Percentiles rank a stretch among this genome's conserved stretches.
These are phyloP conservation scores for Dothideomycetes sp. DNA, from an alignment of 2,329 filamentous ascomycete species.

Conservation along the genomic window DNA sequence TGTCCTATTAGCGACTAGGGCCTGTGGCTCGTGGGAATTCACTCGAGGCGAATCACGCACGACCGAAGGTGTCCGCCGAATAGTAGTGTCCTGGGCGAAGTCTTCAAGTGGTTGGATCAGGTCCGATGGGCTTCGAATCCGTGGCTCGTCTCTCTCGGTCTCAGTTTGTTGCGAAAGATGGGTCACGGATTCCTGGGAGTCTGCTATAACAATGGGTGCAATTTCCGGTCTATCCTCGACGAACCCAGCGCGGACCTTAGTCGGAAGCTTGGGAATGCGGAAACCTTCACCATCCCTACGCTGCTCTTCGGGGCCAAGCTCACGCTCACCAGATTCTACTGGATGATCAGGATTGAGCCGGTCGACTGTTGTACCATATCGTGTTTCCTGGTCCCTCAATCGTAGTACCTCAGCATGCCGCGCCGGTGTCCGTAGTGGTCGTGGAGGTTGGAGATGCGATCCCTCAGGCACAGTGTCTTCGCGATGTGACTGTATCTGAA, in stretches of 20 bases:
- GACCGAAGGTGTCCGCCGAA: too few species aligned
- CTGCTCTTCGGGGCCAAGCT: not conserved
- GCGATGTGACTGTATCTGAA: conserved; percentile 19
- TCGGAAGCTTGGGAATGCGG: not conserved
- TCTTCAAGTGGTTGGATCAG: too few species aligned
- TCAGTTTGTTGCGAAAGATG: too few species aligned
- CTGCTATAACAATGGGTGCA: not conserved
- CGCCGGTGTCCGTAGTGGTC: not conserved
- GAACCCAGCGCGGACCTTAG: not conserved
- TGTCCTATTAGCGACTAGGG: too few species aligned
- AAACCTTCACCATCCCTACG: conserved; percentile 7
- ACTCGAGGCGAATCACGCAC: too few species aligned
- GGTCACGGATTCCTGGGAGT: too few species aligned
- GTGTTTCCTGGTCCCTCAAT: conserved; percentile 14
- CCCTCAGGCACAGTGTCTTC: conserved; percentile 21
- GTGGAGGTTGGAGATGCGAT: conserved; percentile 16
- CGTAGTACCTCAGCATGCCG: conserved; percentile 15
- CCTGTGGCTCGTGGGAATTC: too few species aligned
- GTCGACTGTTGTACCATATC: conserved; percentile 10
- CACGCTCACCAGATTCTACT: conserved; percentile 14
- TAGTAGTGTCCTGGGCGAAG: too few species aligned
- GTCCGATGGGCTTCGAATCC: too few species aligned
- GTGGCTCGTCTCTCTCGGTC: too few species aligned
- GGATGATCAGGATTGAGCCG: conserved; percentile 17
- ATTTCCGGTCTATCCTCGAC: not conserved